Percentiles rank a stretch among this genome's conserved stretches.
Evolutionary conservation across 2,329 filamentous ascomycete species (phyloP).

Genomic region (Colletotrichum sp.): DNA sequence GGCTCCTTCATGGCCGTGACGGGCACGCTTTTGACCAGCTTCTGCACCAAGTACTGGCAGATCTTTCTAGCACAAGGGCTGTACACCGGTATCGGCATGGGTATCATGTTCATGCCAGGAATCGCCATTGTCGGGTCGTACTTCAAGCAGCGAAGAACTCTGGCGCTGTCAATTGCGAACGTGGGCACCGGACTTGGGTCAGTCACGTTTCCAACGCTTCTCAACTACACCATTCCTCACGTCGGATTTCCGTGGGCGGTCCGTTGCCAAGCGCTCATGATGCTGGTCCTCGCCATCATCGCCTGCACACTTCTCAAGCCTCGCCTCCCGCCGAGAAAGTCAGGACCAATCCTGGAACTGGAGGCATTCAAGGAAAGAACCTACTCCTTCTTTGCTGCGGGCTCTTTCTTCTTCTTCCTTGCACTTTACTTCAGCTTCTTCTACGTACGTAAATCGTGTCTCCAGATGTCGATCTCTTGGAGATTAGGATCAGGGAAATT

Average conservation of each 20-base stretch:
- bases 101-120: conserved; percentile 59
- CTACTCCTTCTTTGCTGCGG: conserved; percentile 41
- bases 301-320: conserved; percentile 49
- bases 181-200: conserved; percentile 67
- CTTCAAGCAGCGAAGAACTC: conserved; percentile 61
- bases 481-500: background rate
- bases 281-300: conserved; percentile 47
- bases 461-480: background rate
- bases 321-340: conserved; percentile 51
- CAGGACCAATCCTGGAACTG: conserved; percentile 56
- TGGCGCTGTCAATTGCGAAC: conserved; percentile 65
- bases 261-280: conserved; percentile 65
- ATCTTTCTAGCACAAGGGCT: conserved; percentile 59
- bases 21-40: conserved; percentile 50
- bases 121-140: conserved; percentile 64
- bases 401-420: conserved; percentile 49
- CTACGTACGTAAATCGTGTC: conserved; percentile 32
- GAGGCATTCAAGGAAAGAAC: conserved; percentile 53
- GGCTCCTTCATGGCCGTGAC: conserved; percentile 48
- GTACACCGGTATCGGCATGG: conserved; percentile 60
- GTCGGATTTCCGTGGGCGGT: conserved; percentile 71
- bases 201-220: conserved; percentile 65
- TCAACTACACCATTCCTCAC: conserved; percentile 59
- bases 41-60: conserved; percentile 49
- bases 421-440: conserved; percentile 57